These are phyloP conservation scores for Neurospora sp. DNA, from an alignment of 495 filamentous ascomycete genomes.

Conservation along the genomic window DNA sequence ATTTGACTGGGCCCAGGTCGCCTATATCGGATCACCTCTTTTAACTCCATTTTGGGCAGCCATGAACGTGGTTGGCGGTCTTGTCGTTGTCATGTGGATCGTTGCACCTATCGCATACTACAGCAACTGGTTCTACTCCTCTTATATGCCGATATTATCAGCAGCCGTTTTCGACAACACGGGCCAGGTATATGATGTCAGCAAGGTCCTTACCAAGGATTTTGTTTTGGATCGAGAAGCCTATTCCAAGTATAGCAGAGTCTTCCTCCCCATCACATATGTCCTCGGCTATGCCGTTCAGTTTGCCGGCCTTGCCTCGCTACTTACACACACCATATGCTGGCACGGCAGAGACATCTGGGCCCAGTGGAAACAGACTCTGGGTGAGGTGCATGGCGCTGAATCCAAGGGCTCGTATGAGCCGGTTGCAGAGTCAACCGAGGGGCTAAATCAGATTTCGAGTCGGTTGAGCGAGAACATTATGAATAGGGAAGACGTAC, in stretches of 20 bases:
- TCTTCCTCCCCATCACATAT: conserved; percentile 77
- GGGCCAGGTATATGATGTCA: conserved; percentile 65
- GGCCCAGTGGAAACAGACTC: conserved; percentile 50
- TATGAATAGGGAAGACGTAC: conserved; percentile 60
- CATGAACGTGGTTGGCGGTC: conserved; percentile 74
- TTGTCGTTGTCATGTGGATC: conserved; percentile 84
- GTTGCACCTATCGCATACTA: conserved; percentile 77
- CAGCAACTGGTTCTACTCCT: conserved; percentile 61
- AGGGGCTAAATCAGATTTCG: conserved; percentile 2
- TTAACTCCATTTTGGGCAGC: conserved; percentile 89
- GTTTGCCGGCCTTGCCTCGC: conserved; percentile 65
- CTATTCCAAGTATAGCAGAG: conserved; percentile 65
- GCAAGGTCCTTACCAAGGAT: conserved; percentile 59
- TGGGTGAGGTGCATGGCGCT: conserved; percentile 32
- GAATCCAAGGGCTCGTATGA: conserved; percentile 36
- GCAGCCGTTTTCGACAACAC: conserved; percentile 73
- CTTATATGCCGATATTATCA: conserved; percentile 73
- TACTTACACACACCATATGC: conserved; percentile 59
- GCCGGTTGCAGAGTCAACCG: conserved; percentile 24
- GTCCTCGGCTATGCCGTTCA: conserved; percentile 70
- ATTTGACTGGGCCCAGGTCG: conserved; percentile 90
- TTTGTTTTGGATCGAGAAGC: conserved; percentile 61
- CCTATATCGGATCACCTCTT: conserved; percentile 80
- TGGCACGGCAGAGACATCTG: conserved; percentile 73
- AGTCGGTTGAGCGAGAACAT: conserved; percentile 36